These are phyloP conservation scores for Elaeis guineensis DNA, from an alignment of 176 grass and related monocot species.

Conservation along the genomic window DNA sequence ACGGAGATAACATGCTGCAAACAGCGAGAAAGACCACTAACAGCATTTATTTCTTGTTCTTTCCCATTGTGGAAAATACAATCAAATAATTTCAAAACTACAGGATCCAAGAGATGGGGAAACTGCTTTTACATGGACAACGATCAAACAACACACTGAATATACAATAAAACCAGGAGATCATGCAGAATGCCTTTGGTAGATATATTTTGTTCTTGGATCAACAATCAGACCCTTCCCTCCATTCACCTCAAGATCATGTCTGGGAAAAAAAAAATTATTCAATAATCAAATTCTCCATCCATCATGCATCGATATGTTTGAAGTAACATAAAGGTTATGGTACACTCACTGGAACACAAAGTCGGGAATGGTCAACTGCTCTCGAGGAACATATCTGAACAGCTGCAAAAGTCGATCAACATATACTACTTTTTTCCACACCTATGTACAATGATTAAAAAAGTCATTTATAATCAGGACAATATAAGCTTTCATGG, in stretches of 20 bases:
- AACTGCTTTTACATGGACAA: no score
- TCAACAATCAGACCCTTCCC: conserved; percentile 93
- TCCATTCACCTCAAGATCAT: conserved; percentile 96
- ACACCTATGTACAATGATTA: conserved; percentile 30
- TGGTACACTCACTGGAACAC: conserved; percentile 76
- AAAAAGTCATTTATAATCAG: no score
- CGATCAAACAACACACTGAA: no score
- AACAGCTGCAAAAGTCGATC: conserved; percentile 84
- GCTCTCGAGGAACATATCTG: conserved; percentile 87
- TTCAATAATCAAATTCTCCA: no score
- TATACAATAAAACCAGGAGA: not conserved
- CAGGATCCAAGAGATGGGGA: no score
- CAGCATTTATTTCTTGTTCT: no score
- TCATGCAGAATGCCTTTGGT: conserved; percentile 79
- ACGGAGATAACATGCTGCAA: no score
- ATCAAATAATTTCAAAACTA: no score
- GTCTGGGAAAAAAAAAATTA: conserved; percentile 20
- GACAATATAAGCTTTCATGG: not conserved
- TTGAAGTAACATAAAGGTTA: no score
- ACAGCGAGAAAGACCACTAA: no score
- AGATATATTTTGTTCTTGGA: conserved; percentile 93
- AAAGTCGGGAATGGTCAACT: conserved; percentile 93
- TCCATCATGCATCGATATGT: no score
- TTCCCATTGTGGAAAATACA: no score
- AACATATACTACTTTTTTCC: conserved; percentile 89